Conservation (phyloP, 2,329 filamentous ascomycete species). For the Epichloe hybrida region DNA sequence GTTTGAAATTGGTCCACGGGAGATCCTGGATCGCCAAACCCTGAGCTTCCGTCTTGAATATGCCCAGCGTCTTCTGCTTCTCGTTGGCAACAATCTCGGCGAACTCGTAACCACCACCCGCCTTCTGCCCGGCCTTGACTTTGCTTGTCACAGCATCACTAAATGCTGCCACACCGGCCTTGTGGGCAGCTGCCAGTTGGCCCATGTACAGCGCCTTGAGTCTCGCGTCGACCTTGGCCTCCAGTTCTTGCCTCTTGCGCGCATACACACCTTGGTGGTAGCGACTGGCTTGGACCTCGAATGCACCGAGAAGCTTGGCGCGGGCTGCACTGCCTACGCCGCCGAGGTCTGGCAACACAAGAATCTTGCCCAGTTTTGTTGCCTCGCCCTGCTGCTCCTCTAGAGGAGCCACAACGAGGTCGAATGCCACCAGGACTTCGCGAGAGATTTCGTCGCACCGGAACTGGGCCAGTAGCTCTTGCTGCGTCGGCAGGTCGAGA, state of each 20-base stretch:
- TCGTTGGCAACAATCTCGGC: conserved; percentile 81
- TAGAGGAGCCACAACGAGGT: conserved; percentile 65
- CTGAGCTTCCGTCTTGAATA: conserved; percentile 64
- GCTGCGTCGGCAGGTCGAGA: conserved; percentile 87
- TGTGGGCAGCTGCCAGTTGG: conserved; percentile 82
- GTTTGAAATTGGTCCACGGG: conserved; percentile 74
- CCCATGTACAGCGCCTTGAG: conserved; percentile 78
- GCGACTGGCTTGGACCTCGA: conserved; percentile 78
- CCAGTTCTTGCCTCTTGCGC: conserved; percentile 73
- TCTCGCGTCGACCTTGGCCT: conserved; percentile 74
- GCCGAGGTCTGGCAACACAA: conserved; percentile 65
- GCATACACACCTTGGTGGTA: conserved; percentile 95
- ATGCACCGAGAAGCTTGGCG: conserved; percentile 61
- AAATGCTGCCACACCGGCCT: conserved; percentile 71
- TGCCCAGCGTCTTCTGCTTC: conserved; percentile 60
- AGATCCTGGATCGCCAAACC: conserved; percentile 66
- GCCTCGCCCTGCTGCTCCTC: conserved; percentile 76
- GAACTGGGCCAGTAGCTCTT: conserved; percentile 93
- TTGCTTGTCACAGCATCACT: conserved; percentile 74
- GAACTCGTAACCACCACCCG: conserved; percentile 83
- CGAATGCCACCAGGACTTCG: conserved; percentile 75
- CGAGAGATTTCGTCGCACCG: conserved; percentile 92
- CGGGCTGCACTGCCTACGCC: conserved; percentile 58
- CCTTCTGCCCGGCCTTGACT: conserved; percentile 88
- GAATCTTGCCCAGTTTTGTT: conserved; percentile 55